A percentile compares a stretch with the other conserved stretches of the same genome.
Conservation (phyloP, 495 filamentous ascomycete genomes). For the Xylaria flabelliformis region DNA sequence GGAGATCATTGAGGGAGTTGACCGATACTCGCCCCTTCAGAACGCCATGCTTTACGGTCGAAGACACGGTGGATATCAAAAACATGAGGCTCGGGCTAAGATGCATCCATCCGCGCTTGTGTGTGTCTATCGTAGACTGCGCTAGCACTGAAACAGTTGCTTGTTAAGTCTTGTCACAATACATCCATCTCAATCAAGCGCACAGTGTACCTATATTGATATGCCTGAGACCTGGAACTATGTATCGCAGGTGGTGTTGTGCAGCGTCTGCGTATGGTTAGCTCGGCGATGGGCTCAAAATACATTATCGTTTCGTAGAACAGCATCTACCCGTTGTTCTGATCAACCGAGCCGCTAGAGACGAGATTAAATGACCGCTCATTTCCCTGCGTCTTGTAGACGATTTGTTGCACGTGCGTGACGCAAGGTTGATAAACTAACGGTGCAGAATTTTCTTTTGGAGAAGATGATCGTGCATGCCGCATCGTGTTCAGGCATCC, state of each 20-base stretch:
- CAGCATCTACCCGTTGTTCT: neutral
- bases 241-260: neutral
- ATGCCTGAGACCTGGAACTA: neutral
- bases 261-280: neutral
- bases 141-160: conserved; percentile 10
- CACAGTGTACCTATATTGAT: conserved; percentile 4
- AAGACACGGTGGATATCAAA: conserved; percentile 6
- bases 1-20: neutral
- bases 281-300: neutral
- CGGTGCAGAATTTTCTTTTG: neutral
- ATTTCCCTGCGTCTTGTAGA: neutral
- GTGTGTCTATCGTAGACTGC: neutral
- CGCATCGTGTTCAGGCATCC: neutral
- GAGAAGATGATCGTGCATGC: neutral
- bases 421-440: neutral
- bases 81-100: conserved; percentile 1
- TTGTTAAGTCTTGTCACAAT: neutral
- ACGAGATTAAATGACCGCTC: neutral
- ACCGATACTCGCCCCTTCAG: conserved; percentile 3
- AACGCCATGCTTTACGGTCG: neutral
- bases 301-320: too few species aligned
- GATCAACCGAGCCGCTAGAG: neutral
- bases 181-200: neutral
- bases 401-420: neutral
- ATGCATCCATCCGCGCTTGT: neutral